Base-by-base conservation (phyloP, 1,139 yeast species). In the Suhomyces chickasaworum region DNA sequence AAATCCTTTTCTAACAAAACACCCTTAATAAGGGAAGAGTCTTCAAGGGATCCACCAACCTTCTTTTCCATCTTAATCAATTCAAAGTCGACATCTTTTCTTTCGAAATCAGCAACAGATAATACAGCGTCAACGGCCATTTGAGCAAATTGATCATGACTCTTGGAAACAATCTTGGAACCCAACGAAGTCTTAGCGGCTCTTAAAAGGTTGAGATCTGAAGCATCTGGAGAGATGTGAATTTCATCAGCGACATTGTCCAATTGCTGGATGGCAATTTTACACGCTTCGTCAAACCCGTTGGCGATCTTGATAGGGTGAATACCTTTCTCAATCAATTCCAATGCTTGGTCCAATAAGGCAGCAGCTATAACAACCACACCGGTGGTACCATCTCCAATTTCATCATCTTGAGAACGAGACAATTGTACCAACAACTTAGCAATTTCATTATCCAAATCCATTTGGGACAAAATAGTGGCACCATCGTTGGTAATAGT, bases 351-450 rank as follows among this genome's bases (percentile, higher is more conserved):
- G 64, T 93, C 99, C 50, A 95, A 76, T 55, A 95, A 75, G 1
- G 98, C 96, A 57, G 96, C 89, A 1, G 99, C 98, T 44, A 95
- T 74, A 1, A 95, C 98, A 48, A 93, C 99, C 29, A 95, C 99
- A 60, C 99, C 99, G 3, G 99, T 95, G 35, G 99, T 95, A 63
- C 99, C 99, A 65, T 95, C 99, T 47, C 99, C 99, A 61, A 95
- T 90, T 71, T 95, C 99, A 63, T 93, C 97, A 67, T 95, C 99
- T 73, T 95, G 99, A 20, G 97, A 89, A 66, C 83, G 87, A 30
- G 97, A 89, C 57, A 95, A 79, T 71, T 95, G 97, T 34, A 93
- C 99, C 62, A 95, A 74, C 53, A 95, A 77, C 69, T 93, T 93
- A 55, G 99, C 99, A 61, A 95, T 91, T 70, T 93, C 96, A 66